phyloP scores from a whole-genome alignment of 495 filamentous ascomycete genomes.

The Penicillium antarcticum region DNA sequence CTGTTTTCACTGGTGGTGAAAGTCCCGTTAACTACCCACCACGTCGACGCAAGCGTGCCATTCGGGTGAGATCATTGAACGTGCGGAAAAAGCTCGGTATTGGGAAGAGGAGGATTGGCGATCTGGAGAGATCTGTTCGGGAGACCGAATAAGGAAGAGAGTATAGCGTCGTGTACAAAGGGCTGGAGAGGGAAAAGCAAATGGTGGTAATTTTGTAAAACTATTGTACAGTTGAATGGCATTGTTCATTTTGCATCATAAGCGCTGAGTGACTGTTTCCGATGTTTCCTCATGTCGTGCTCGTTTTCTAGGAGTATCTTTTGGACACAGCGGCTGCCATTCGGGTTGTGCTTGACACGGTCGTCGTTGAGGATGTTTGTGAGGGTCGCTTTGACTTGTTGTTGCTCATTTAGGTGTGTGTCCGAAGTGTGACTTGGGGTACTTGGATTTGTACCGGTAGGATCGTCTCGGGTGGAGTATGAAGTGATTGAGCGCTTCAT shows the following conservation, averaged over 20 bases:
- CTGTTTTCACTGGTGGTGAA: slow-evolving; percentile 48
- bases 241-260: neutral
- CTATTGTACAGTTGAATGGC: neutral
- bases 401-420: neutral
- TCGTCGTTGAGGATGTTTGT: slow-evolving; percentile 9
- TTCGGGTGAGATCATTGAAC: neutral
- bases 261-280: neutral
- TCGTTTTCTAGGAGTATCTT: neutral
- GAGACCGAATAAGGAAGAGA: neutral
- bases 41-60: neutral
- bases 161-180: neutral
- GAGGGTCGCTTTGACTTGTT: slow-evolving; percentile 6
- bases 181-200: neutral
- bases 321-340: slow-evolving; percentile 1
- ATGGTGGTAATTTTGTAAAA: neutral
- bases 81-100: slow-evolving; percentile 1
- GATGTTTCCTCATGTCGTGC: neutral
- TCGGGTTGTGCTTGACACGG: slow-evolving; percentile 1
- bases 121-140: neutral
- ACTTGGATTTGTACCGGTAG: too few relatives aligned
- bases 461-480: neutral
- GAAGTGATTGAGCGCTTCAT: neutral
- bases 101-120: neutral
- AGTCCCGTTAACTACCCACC: slow-evolving; percentile 42
- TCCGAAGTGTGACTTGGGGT: too few relatives aligned